A percentile compares a stretch with the other conserved stretches of the same genome.
Evolutionary conservation across 1,284 basidiomycete genomes (phyloP).

Genomic region (Ceratobasidium sp.): DNA sequence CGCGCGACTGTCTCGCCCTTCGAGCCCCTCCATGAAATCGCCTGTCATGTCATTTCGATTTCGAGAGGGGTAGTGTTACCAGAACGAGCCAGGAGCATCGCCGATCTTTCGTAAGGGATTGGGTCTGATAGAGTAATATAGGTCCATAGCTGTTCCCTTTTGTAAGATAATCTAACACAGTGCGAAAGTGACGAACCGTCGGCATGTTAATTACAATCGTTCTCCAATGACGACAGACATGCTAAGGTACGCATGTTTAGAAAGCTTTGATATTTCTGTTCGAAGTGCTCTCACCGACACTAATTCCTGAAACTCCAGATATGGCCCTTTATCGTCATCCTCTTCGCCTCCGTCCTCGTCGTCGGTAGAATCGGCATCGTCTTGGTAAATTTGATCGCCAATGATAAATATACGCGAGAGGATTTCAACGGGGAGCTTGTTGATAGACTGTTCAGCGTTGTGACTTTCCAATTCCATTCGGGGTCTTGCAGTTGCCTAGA

Average conservation of each 20-base stretch:
- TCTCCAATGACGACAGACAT: constrained; percentile 24
- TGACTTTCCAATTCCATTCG: neutral
- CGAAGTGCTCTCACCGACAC: too few species aligned
- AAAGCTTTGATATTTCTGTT: too few species aligned
- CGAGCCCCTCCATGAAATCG: neutral
- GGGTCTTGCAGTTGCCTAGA: too few species aligned
- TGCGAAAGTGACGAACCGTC: constrained; percentile 5
- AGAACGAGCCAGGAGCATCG: neutral
- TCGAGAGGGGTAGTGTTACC: constrained; percentile 5
- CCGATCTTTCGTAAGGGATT: neutral
- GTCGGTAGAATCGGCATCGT: neutral
- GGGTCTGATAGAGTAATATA: neutral
- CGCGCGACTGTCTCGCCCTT: neutral
- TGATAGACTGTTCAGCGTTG: neutral
- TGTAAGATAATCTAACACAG: neutral
- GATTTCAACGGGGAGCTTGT: constrained; percentile 17
- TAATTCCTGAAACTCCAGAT: constrained; percentile 21
- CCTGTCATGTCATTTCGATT: constrained; percentile 12
- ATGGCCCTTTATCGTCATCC: neutral
- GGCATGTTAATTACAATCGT: constrained; percentile 15
- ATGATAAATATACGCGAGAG: constrained; percentile 11
- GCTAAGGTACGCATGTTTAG: neutral
- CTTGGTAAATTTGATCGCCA: constrained; percentile 8
- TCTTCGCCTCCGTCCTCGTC: neutral
- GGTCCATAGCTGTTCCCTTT: constrained; percentile 6